Base-by-base conservation (phyloP, 2,329 filamentous ascomycete species). In the Cercospora sp. region DNA sequence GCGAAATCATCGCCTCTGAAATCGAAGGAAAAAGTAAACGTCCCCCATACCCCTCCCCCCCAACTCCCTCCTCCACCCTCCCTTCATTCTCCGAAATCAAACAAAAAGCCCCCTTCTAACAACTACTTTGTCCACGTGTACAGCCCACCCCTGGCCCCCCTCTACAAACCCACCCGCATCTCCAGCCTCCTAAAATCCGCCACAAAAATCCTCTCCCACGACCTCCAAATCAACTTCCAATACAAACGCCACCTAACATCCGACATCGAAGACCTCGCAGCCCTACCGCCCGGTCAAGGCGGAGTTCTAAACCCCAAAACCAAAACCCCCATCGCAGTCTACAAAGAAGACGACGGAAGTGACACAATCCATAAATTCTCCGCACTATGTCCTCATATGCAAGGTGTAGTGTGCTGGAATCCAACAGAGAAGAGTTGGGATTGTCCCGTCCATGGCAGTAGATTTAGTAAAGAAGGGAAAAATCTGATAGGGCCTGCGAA, bases 351-450 rank as follows among this genome's bases (percentile, higher is more conserved):
- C 28, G 84, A 86, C 5, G 75, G 82, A 0, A 85, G 85, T 0
- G 79, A 84, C 30, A 53, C 10, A 36, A 79, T 86, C 1, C 80
- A 80, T 33, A 82, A 81, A 71, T 83, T 85, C 74, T 86, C 82
- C 55, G 86, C 85, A 0, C 65, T 88, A 0, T 88, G 86, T 70
- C 85, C 86, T 5, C 85, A 88, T 71, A 69, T 87, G 76, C 81
- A 85, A 66, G 86, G 84, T 0, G 83, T 87, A 0, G 81, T 87
- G 0, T 85, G 84, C 74, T 88, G 86, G 85, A 88, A 88, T 67
- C 70, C 76, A 5, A 77, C 78, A 0, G 84, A 87, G 76, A 85
- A 84, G 77, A 83, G 80, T 61, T 87, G 82, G 77, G 86, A 87
- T 74, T 87, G 85, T 70, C 85, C 86, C 0, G 76, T 82, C 4